Percentiles rank a stretch among this genome's conserved stretches.
Conservation (phyloP, 805 yeast genomes). For the Candida sithepensis region DNA sequence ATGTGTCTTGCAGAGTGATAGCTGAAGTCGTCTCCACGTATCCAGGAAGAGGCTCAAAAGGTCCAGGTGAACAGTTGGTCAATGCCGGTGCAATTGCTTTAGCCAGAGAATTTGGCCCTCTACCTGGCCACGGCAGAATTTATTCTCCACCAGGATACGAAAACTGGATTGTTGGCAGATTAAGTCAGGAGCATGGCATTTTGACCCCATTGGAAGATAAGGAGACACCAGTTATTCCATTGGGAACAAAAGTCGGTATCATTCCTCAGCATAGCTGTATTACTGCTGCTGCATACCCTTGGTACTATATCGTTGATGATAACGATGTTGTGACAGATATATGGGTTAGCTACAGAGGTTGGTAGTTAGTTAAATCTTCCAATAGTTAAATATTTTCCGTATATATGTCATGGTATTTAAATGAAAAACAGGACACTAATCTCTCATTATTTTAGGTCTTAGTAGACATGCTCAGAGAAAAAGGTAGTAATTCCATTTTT, state of each 20-base stretch:
- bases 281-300: conserved; percentile 58
- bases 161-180: conserved; percentile 61
- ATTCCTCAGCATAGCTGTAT: conserved; percentile 75
- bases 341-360: conserved; percentile 63
- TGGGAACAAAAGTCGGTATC: conserved; percentile 52
- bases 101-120: conserved; percentile 59
- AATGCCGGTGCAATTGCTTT: conserved; percentile 74
- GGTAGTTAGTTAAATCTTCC: conserved; percentile 18
- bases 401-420: too few species aligned
- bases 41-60: conserved; percentile 44
- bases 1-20: conserved; percentile 50
- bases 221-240: conserved; percentile 39
- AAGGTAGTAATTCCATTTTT: neutral
- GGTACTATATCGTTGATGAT: conserved; percentile 52
- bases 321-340: conserved; percentile 50
- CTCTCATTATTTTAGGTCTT: too few species aligned
- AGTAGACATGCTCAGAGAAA: too few species aligned
- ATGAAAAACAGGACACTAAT: too few species aligned
- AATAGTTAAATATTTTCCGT: too few species aligned
- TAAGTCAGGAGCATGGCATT: conserved; percentile 81
- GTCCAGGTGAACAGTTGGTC: conserved; percentile 58
- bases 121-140: conserved; percentile 56
- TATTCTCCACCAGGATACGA: conserved; percentile 37
- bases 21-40: conserved; percentile 61
- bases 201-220: conserved; percentile 40